A percentile compares a stretch with the other conserved stretches of the same genome.
These are phyloP conservation scores for Penicillium waksmanii DNA, from an alignment of 495 filamentous ascomycete species.

Conservation along the genomic window DNA sequence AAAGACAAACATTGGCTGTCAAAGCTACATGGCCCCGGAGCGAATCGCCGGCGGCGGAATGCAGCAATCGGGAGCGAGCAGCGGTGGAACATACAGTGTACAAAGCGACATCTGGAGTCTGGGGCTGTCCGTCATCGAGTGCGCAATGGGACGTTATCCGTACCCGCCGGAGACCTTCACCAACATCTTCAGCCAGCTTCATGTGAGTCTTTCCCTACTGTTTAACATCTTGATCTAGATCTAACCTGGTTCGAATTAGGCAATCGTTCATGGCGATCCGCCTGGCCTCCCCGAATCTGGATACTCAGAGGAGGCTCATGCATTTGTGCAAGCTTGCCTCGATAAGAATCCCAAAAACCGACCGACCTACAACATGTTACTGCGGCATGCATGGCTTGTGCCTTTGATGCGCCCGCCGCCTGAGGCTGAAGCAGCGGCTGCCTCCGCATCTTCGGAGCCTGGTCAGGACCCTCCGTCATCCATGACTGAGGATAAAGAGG, in stretches of 20 bases:
- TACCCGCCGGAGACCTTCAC: slow-evolving; percentile 98
- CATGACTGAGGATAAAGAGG: slow-evolving; percentile 70
- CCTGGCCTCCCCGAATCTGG: slow-evolving; percentile 77
- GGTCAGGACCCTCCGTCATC: slow-evolving; percentile 45
- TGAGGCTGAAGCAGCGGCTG: slow-evolving; percentile 64
- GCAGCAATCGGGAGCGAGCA: slow-evolving; percentile 71
- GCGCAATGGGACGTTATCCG: slow-evolving; percentile 91
- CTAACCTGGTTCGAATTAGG: slow-evolving; percentile 56
- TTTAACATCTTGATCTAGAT: neutral
- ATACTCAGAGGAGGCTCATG: slow-evolving; percentile 78
- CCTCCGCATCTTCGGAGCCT: slow-evolving; percentile 34
- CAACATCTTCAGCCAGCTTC: slow-evolving; percentile 97
- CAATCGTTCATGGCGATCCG: slow-evolving; percentile 94
- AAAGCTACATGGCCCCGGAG: slow-evolving; percentile 99
- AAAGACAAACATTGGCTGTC: slow-evolving; percentile 98
- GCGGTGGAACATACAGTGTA: slow-evolving; percentile 89
- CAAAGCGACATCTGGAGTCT: slow-evolving; percentile 98
- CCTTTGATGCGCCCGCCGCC: slow-evolving; percentile 80
- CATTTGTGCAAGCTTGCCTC: slow-evolving; percentile 87
- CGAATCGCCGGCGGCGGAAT: slow-evolving; percentile 86
- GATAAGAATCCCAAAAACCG: slow-evolving; percentile 91
- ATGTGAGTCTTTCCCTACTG: slow-evolving; percentile 63
- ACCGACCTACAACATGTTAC: slow-evolving; percentile 85
- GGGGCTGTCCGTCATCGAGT: slow-evolving; percentile 94
- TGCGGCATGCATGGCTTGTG: slow-evolving; percentile 87